A percentile compares a stretch with the other conserved stretches of the same genome.
Conservation (phyloP, 768 basidiomycete genomes). For the Trametes gibbosa region DNA sequence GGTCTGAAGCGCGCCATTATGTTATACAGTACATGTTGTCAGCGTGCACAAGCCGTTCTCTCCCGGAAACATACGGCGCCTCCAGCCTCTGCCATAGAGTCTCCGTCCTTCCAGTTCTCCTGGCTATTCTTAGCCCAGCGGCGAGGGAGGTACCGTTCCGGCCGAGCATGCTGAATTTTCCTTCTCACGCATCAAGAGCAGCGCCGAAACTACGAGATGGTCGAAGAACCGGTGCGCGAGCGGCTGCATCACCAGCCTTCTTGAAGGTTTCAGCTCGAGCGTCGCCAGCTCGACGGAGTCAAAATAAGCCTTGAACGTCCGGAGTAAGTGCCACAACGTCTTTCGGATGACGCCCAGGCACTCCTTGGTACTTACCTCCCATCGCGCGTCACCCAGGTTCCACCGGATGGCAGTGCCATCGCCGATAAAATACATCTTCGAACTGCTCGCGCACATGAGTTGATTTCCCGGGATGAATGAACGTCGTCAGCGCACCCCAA, state of each 20-base stretch:
- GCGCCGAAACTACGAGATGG: conserved; percentile 21
- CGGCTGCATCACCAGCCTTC: conserved; percentile 23
- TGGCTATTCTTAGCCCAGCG: conserved; percentile 1
- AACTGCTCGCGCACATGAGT: conserved; percentile 4
- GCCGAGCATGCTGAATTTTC: conserved; percentile 7
- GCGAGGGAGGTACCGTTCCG: not conserved
- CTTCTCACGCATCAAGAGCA: conserved; percentile 27
- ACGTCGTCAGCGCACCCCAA: conserved; percentile 1
- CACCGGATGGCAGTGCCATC: conserved; percentile 23
- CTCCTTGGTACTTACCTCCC: conserved; percentile 19
- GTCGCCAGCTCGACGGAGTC: conserved; percentile 19
- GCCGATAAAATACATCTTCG: conserved; percentile 21
- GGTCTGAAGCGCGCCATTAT: not conserved
- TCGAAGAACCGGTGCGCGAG: conserved; percentile 21
- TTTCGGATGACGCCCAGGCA: not conserved
- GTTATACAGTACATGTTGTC: not conserved
- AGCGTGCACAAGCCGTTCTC: not conserved
- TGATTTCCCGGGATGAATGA: not conserved
- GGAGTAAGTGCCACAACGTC: not conserved
- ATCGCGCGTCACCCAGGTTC: conserved; percentile 18
- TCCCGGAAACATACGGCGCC: too few relatives aligned
- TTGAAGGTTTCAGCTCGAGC: conserved; percentile 18
- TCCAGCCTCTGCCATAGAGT: not conserved
- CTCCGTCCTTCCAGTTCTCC: too few relatives aligned
- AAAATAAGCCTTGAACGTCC: conserved; percentile 11